phyloP scores from a whole-genome alignment of 208 protist genomes.

The Leishmania lainsoni region DNA sequence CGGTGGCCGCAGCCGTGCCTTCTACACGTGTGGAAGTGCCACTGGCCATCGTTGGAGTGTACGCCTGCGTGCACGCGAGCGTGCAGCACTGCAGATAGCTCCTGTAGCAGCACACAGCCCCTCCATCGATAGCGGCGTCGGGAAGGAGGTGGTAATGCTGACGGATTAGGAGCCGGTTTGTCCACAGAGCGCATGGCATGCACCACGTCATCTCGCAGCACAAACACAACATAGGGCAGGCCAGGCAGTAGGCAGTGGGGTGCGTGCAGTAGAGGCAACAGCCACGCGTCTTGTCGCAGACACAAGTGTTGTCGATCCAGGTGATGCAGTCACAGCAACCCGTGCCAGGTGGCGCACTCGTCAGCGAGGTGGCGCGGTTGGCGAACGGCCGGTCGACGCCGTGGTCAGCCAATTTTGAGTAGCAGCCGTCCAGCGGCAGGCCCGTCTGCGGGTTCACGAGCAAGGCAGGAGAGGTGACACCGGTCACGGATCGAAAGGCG shows the following conservation, averaged over 20 bases:
- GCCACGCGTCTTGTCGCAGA: slow-evolving; percentile 14
- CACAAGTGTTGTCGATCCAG: slow-evolving; percentile 16
- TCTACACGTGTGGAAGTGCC: not conserved
- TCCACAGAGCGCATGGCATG: slow-evolving; percentile 49
- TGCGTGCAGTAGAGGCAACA: slow-evolving; percentile 36
- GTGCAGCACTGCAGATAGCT: slow-evolving; percentile 35
- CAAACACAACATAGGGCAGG: slow-evolving; percentile 41
- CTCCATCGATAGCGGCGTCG: slow-evolving; percentile 29
- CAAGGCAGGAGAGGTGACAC: slow-evolving; percentile 24
- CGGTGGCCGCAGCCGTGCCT: not conserved
- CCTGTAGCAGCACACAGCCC: slow-evolving; percentile 38
- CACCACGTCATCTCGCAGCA: slow-evolving; percentile 47
- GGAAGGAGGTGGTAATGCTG: slow-evolving; percentile 52
- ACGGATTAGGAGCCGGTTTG: slow-evolving; percentile 51
- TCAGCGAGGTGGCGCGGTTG: not conserved
- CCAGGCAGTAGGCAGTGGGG: slow-evolving; percentile 37
- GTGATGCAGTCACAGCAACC: slow-evolving; percentile 36
- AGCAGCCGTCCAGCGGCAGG: slow-evolving; percentile 46
- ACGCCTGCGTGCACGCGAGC: slow-evolving; percentile 3
- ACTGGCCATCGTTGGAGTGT: not conserved
- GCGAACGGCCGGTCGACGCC: not conserved
- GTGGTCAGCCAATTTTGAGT: slow-evolving; percentile 15
- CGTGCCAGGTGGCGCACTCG: not conserved
- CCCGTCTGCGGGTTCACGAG: slow-evolving; percentile 30
- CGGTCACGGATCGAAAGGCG: slow-evolving; percentile 14